Evolutionary conservation across 1,284 basidiomycete genomes (phyloP), one percentile per base, ranked within the genome.

Genomic region (Leccinum subfulvum): DNA sequence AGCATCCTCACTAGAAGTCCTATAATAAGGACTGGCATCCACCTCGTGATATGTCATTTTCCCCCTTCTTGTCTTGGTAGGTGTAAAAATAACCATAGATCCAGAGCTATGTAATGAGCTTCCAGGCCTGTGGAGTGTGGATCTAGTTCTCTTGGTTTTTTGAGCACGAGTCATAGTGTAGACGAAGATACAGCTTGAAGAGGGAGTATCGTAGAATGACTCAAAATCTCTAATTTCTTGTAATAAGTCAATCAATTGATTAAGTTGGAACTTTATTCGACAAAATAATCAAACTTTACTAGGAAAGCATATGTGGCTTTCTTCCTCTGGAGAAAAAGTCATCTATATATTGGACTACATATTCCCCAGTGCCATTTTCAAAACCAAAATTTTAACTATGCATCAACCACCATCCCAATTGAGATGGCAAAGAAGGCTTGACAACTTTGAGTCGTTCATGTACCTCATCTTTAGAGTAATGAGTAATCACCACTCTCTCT

Each of bases 391-490:
- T 28, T n/a, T 26, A 53, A 28, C 26, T 53, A 53, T 26, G 8
- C 9, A 53, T 10, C 28, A 37, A 60, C 56, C 8, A 41, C 60
- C 60, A 61, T 7, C 14, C 16, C 14, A 16, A 10, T 37, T 63
- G 61, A n/a, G 52, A 23, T n/a, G 56, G 57, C 21, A 56, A 59
- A 28, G 26, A 47, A 21, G 58, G 63, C 51, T 44, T 56, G 4
- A n/a, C 9, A 3, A 65, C 41, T 3, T 59, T 21, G 3, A 65
- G 35, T 8, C 13, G 6, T 10, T 66, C 35, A 56, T 59, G 64
- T 3, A 64, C 63, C 41, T 64, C 57, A 58, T 65, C 64, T 41
- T 65, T 65, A 9, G 57, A 33, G 37, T 65, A 66, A 35, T 65
- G 60, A 35, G 57, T 47, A 33, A 64, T 21, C 5, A 41, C 62